Evolutionary conservation across 352 stramenopile species (phyloP), one percentile per base, ranked within the genome.

Genomic region (Phytophthora nicotianae): DNA sequence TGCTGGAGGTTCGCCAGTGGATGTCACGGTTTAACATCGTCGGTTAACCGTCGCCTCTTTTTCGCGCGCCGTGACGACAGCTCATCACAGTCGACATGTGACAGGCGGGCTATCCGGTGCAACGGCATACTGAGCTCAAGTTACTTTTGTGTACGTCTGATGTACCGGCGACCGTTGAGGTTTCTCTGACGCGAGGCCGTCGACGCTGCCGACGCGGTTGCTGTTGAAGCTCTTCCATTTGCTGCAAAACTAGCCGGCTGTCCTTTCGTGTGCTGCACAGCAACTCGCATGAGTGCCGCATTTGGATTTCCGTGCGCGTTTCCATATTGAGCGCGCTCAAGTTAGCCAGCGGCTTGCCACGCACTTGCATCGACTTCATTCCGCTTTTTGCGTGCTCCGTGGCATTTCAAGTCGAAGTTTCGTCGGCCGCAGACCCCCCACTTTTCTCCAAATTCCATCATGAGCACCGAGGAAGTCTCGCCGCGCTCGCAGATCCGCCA

Each of bases 381-480:
- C 58, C 38, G 24, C 68, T 61, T 75, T 72, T 72, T 72, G 68
- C 62, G 68, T 63, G 57, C 68, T 68, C 48, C 42, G 62, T 54
- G 57, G 21, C 43, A 72, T 19, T 50, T 62, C 48, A 61, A 71
- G 37, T 62, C 40, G 19, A 21, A 20, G 45, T 55, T 53, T 46
- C 37, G 35, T 45, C 56, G 40, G 38, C 42, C 29, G 42, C 52
- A 54, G 4, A 56, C 8, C 21, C 27, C 21, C 38, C 11, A 24
- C 16, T 19, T 16, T 6, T 16, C 24, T 38, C 24, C 29, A 27
- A 11, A 23, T n/a, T 20, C 47, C 49, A 41, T 13, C 26, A 73
- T 62, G 51, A 83, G 77, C 70, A 59, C 74, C 32, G 11, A 68
- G 19, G 68, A 82, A 48, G 40, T 50, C 16, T 71, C 58, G 27